Base-by-base conservation (phyloP, 1,284 basidiomycete species). In the Abortiporus biennis region DNA sequence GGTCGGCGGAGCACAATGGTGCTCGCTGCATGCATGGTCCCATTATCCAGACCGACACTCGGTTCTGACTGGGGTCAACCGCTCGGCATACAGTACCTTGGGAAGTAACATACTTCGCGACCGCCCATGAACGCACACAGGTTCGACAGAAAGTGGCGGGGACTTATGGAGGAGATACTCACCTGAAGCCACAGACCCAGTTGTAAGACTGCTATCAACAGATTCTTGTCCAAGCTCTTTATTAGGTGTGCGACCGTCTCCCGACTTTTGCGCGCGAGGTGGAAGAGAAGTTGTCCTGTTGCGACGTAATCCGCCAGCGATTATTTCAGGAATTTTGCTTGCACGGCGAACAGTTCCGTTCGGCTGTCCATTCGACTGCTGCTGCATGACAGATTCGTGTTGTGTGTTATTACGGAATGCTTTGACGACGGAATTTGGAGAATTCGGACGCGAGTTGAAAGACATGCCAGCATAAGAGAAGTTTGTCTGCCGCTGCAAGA, bases 251-350 rank as follows among this genome's bases (percentile, higher is more conserved):
- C 25, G 3, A 8, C 20, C 27, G 22, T 29, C 35, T 16, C 38
- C 42, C 22, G 21, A 20, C 22, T 33, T 38, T 20, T 23, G 15
- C 13, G 42, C 32, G 6, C 36, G 23, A 12, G 36, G 42, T 4
- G 42, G 42, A 4, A 43, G 29, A 11, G 42, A 43, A n/a, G 36
- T 43, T 6, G 42, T 43, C 15, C 42, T 32, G 25, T 38, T 43
- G 15, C 42, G 23, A 8, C 42, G 42, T 11, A 43, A 27, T n/a
- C 42, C 42, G 21, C 23, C 32, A 13, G 32, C 23, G 16, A 43
- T 37, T 23, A 43, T 24, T 19, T 43, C 42, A 9, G 42, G 42
- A 3, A 43, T 11, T 31, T 25, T 37, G 17, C 36, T 38, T 6
- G 25, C 5, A 12, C 38, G 38, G 9, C 38, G 38, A 15, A 20